Evolutionary conservation across 1,139 yeast species (phyloP), one percentile per base, ranked within the genome.

Genomic region (Yamadazyma spencermartinsiae): DNA sequence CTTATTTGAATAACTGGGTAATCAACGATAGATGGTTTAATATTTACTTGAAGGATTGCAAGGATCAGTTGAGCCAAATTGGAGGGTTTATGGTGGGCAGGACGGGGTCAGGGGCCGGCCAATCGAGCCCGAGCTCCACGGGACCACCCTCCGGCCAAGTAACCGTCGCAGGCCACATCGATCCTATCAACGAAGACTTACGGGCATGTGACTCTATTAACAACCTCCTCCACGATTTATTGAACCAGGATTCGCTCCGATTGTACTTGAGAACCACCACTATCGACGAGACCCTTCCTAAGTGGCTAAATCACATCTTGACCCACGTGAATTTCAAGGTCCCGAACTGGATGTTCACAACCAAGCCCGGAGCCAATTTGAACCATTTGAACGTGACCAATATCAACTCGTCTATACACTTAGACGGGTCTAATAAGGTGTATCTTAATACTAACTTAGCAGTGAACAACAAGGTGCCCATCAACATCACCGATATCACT

Each of bases 251-350:
- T 13, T 6, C 16, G n/a, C 16, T 38, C 13, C 30, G 26, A 3
- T 8, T 43, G 2, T 39, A 17, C 19, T 11, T 41, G 3, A 32
- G 15, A 11, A 14, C 33, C 15, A 31, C 31, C 3, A 27, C 31
- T 13, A 5, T 20, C n/a, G 30, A 32, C 18, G 17, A 27, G 6
- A 20, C 26, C 3, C 35, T 34, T 13, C 51, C 51, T 27, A 19
- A 39, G 23, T 49, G 53, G 53, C n/a, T 49, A 10, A 34, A 35
- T 23, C 40, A 47, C 28, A 39, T 49, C 6, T 27, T 48, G 10
- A 42, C 30, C 17, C 37, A 39, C 18, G 35, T 44, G n/a, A 28
- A 31, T 18, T 29, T 44, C 15, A 24, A 30, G 15, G 31, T 37
- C 2, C 48, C 48, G 3, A 21, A 28, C 4, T 16, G 12, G 17